Evolutionary conservation across 1,139 yeast genomes (phyloP).

Genomic region (Geotrichum phurueaensis): DNA sequence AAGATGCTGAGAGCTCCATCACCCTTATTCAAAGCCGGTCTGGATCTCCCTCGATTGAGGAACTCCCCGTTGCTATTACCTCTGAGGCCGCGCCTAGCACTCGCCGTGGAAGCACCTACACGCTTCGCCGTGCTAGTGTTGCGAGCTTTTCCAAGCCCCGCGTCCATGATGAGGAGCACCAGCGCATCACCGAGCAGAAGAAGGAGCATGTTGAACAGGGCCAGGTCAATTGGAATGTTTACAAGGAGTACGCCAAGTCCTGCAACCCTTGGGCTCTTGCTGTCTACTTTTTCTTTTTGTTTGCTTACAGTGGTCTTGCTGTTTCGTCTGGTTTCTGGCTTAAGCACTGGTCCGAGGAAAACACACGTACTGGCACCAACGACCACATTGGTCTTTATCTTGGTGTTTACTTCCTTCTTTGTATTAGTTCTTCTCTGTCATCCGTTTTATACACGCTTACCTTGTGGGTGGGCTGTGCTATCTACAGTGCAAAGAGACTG

Average conservation of each 20-base stretch:
- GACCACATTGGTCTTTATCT: conserved; percentile 66
- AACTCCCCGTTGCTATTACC: conserved; percentile 1
- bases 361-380: conserved; percentile 60
- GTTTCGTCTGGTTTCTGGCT: conserved; percentile 80
- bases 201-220: conserved; percentile 87
- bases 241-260: conserved; percentile 76
- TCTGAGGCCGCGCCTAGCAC: conserved; percentile 7
- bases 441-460: conserved; percentile 61
- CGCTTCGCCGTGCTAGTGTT: conserved; percentile 67
- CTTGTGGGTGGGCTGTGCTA: conserved; percentile 79
- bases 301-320: conserved; percentile 54
- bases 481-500: conserved; percentile 70
- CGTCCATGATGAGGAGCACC: conserved; percentile 30
- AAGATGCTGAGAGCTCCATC: conserved; percentile 1
- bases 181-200: conserved; percentile 28
- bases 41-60: conserved; percentile 2
- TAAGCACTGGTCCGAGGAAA: conserved; percentile 94
- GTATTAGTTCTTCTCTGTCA: conserved; percentile 59
- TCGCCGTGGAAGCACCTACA: conserved; percentile 35
- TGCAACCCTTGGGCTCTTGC: conserved; percentile 71
- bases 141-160: conserved; percentile 47
- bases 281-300: conserved; percentile 43
- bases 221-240: conserved; percentile 85
- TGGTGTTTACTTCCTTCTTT: conserved; percentile 69
- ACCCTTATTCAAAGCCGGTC: conserved; percentile 2